Base-by-base conservation (phyloP, 2,329 filamentous ascomycete genomes). In the Beauveria caledonica region DNA sequence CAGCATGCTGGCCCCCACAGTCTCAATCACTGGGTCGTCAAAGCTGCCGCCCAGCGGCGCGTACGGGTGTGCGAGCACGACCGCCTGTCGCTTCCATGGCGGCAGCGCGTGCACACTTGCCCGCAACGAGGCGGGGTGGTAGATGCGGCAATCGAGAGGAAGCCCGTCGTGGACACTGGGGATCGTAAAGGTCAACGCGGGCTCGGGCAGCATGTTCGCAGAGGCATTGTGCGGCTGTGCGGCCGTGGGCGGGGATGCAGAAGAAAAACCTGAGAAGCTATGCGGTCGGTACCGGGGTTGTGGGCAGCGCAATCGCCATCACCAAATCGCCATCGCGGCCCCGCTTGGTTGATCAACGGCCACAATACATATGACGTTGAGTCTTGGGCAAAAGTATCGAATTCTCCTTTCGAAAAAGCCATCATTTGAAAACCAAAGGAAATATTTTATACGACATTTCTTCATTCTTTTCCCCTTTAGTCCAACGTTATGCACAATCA, bases 21-120 rank as follows among this genome's bases (percentile, higher is more conserved):
- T 77, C n/a, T 83, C 79, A 1, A 97, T 87, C 0, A 96, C 80
- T 0, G 83, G 82, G 70, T 97, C 92, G 70, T 97, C 90, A 69
- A 86, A 94, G 71, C 79, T 86, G 5, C 93, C 94, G 5, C 94
- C 94, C 56, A 97, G 77, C 0, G 90, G 87, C 39, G 90, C 91
- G 70, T 97, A 97, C 0, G 94, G 93, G 72, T 97, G 94, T 13
- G 92, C 92, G 44, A 97, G 76, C 3, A 96, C 78, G 50, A 81
- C 82, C 17, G 78, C 79, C 64, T 84, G 75, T 53, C 74, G 75
- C 46, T 66, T 69, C 80, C 80, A 83, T 55, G 71, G 66, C 33
- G 71, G 69, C 11, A 70, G 69, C 13, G 73, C 67, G 45, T 60
- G 64, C 7, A 67, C 65, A 23, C 67, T 71, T 58, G 54, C 70